These are phyloP conservation scores for Zasmidium citrigriseum DNA, from an alignment of 2,329 filamentous ascomycete species.

Conservation along the genomic window DNA sequence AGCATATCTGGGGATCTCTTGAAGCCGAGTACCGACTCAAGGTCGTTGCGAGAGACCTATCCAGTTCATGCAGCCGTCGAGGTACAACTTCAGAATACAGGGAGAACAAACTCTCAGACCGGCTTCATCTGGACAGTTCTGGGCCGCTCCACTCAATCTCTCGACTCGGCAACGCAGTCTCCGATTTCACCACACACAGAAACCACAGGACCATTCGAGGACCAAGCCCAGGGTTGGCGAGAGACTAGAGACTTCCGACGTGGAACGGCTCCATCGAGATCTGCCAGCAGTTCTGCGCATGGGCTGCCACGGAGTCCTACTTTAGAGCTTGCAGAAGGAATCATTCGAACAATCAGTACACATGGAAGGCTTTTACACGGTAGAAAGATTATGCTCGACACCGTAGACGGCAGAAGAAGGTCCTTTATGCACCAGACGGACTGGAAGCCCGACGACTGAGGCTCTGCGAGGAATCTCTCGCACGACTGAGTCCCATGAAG, in stretches of 20 bases:
- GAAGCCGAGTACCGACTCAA: neutral
- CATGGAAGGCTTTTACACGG: neutral
- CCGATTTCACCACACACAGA: neutral
- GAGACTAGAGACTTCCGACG: neutral
- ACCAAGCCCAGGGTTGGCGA: neutral
- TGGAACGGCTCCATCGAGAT: neutral
- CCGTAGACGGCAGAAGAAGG: neutral
- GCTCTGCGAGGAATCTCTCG: too few species aligned
- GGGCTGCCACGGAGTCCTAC: neutral
- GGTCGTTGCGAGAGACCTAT: neutral
- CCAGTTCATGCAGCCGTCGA: neutral
- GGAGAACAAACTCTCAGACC: neutral
- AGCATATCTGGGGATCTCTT: neutral
- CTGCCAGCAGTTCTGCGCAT: neutral
- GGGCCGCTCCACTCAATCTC: neutral
- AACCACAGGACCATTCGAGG: neutral
- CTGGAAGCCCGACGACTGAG: neutral
- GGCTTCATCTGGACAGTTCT: neutral
- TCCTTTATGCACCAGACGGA: neutral
- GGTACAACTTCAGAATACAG: neutral
- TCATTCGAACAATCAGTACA: neutral
- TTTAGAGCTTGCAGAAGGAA: neutral
- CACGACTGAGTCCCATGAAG: too few species aligned
- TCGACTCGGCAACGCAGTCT: neutral
- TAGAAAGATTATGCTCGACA: neutral